Evolutionary conservation across 345 rosid genomes (phyloP).

Genomic region (Citrus sinensis): DVS_A1.0 CM039165.1:29543001-29543500

Average conservation of each 20-base stretch:
- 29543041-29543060: too few relatives aligned
- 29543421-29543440: too few relatives aligned
- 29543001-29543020: constrained; percentile 83
- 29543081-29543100: neutral
- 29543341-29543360: too few relatives aligned
- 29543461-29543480: too few relatives aligned
- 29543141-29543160: constrained; percentile 58
- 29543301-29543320: too few relatives aligned
- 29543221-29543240: constrained; percentile 35
- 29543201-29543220: constrained; percentile 63
- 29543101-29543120: neutral
- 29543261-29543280: constrained; percentile 47
- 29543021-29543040: constrained; percentile 56
- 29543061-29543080: neutral
- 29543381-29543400: too few relatives aligned
- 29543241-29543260: constrained; percentile 46
- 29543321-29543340: too few relatives aligned
- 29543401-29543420: too few relatives aligned
- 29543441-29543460: too few relatives aligned
- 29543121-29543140: constrained; percentile 37
- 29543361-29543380: too few relatives aligned
- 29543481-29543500: too few relatives aligned
- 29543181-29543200: constrained; percentile 92
- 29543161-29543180: constrained; percentile 92
- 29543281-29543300: too few relatives aligned